phyloP scores from a whole-genome alignment of 768 basidiomycete species.

The Tylopilus intermedius region DNA sequence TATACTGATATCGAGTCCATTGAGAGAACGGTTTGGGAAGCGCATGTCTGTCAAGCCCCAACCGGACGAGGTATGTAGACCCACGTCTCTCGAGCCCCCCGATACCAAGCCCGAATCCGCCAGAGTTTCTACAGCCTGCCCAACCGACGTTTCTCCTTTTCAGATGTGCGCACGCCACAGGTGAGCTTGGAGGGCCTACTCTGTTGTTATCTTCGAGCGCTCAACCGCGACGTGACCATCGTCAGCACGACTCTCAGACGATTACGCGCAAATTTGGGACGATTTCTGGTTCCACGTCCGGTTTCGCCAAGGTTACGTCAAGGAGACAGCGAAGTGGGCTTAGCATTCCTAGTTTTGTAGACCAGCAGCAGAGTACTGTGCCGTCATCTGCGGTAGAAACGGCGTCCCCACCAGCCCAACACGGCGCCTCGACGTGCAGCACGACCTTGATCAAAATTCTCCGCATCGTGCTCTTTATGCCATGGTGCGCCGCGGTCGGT shows the following conservation, averaged over 20 bases:
- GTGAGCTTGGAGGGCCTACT: conserved; percentile 10
- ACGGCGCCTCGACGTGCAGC: not conserved
- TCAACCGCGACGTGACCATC: not conserved
- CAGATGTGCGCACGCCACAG: conserved; percentile 12
- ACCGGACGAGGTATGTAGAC: conserved; percentile 25
- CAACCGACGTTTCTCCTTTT: conserved; percentile 29
- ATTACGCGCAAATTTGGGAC: conserved; percentile 24
- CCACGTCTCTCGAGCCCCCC: not conserved
- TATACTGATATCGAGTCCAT: conserved; percentile 21
- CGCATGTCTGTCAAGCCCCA: conserved; percentile 22
- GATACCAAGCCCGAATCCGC: not conserved
- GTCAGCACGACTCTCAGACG: not conserved
- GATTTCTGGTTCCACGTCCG: conserved; percentile 19
- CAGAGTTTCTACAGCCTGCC: conserved; percentile 27
- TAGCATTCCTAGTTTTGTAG: conserved; percentile 15
- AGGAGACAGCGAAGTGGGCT: conserved; percentile 10
- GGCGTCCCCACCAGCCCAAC: not conserved
- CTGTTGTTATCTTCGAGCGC: not conserved
- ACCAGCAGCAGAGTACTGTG: not conserved
- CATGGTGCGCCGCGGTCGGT: conserved; percentile 35
- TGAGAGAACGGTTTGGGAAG: conserved; percentile 29
- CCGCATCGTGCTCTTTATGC: conserved; percentile 27
- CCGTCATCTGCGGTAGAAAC: not conserved
- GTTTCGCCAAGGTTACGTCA: not conserved
- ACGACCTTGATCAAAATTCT: conserved; percentile 2